Conservation (phyloP, 345 rosid species). For the Bruguiera sexangula region DNA sequence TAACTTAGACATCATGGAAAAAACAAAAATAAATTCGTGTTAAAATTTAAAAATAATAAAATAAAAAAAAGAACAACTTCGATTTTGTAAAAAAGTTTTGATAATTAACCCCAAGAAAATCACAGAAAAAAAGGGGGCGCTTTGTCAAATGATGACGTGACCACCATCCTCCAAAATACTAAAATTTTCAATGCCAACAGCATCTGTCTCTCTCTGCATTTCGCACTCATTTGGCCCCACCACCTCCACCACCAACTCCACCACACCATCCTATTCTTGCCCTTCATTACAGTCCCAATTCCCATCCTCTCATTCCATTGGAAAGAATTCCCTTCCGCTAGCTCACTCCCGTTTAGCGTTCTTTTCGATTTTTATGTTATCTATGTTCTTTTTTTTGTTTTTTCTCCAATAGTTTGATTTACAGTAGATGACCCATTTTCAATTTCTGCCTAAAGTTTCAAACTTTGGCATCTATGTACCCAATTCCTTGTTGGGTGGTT, state of each 20-base stretch:
- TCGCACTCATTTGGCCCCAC: slow-evolving; percentile 18
- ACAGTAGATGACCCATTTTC: neutral
- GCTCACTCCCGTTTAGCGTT: slow-evolving; percentile 4
- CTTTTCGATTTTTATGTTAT: neutral
- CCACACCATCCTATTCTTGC: neutral
- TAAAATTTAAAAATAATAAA: too few species aligned
- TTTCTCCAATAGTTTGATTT: neutral
- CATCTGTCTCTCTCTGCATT: neutral
- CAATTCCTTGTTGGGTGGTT: slow-evolving; percentile 5
- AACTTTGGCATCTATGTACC: slow-evolving; percentile 2
- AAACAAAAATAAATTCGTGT: too few species aligned
- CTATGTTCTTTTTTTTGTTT: neutral
- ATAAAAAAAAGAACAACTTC: too few species aligned
- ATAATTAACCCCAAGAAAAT: too few species aligned
- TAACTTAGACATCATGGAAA: too few species aligned
- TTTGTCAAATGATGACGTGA: slow-evolving; percentile 42
- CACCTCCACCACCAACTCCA: slow-evolving; percentile 9
- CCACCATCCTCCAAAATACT: slow-evolving; percentile 9
- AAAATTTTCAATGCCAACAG: neutral
- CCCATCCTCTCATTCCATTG: slow-evolving; percentile 8
- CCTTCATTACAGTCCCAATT: slow-evolving; percentile 2
- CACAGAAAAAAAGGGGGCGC: neutral
- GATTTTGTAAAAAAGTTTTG: too few species aligned
- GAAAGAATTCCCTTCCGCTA: neutral
- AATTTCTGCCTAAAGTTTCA: slow-evolving; percentile 3